These are phyloP conservation scores for Zygosaccharomyces sapae DNA, from an alignment of 1,139 yeast genomes.

Conservation along the genomic window DNA sequence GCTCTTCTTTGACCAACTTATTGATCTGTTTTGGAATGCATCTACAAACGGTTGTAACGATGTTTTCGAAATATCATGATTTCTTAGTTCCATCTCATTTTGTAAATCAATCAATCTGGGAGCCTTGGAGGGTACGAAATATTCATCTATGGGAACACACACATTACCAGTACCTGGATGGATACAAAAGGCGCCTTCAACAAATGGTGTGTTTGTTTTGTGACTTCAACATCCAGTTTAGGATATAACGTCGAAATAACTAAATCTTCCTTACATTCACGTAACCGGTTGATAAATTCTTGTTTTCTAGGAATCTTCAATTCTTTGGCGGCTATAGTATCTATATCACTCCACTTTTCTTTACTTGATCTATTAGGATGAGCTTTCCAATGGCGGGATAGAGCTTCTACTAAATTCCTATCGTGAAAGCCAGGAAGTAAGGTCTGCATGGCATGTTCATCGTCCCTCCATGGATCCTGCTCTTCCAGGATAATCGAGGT, in stretches of 20 bases:
- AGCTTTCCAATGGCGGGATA: conserved; percentile 53
- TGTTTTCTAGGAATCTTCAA: conserved; percentile 43
- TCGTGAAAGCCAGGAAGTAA: conserved; percentile 64
- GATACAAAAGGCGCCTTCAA: conserved; percentile 96
- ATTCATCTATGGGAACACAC: conserved; percentile 77
- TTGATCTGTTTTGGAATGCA: conserved; percentile 62
- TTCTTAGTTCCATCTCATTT: conserved; percentile 37
- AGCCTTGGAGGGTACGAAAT: conserved; percentile 74
- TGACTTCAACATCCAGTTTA: conserved; percentile 86
- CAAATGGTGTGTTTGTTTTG: conserved; percentile 84
- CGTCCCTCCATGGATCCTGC: conserved; percentile 78
- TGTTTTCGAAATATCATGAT: conserved; percentile 58
- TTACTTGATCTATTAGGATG: conserved; percentile 46
- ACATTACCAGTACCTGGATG: conserved; percentile 98
- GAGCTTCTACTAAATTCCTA: conserved; percentile 48
- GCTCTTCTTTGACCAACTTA: conserved; percentile 53
- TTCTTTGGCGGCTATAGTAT: conserved; percentile 44
- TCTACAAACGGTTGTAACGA: conserved; percentile 70
- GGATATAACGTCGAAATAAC: conserved; percentile 83
- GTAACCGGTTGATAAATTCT: conserved; percentile 36
- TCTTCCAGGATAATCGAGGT: conserved; percentile 63
- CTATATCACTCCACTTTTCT: conserved; percentile 82
- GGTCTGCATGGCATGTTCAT: conserved; percentile 45
- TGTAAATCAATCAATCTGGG: conserved; percentile 68
- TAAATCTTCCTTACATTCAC: conserved; percentile 77